phyloP scores from a whole-genome alignment of 108 stramenopile genomes.

The Conticribra weissflogii region DNA sequence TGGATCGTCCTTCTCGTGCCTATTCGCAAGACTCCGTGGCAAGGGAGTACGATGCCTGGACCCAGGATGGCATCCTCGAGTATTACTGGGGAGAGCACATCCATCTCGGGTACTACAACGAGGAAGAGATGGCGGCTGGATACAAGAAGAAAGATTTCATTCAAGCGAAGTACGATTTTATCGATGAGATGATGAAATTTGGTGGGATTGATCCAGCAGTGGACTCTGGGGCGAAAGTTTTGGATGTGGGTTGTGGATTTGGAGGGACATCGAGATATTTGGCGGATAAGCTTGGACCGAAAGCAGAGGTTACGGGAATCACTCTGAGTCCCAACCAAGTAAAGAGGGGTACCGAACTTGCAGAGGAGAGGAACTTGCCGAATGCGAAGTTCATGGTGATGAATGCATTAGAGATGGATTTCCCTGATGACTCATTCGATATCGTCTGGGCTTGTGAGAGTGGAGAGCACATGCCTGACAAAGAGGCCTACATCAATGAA shows the following conservation, averaged over 20 bases:
- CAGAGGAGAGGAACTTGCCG: slow-evolving; percentile 74
- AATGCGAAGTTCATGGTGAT: slow-evolving; percentile 93
- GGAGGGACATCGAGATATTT: slow-evolving; percentile 95
- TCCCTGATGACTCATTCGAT: slow-evolving; percentile 93
- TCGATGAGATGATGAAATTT: slow-evolving; percentile 97
- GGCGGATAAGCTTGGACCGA: slow-evolving; percentile 81
- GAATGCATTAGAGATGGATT: slow-evolving; percentile 95
- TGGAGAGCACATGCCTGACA: slow-evolving; percentile 99
- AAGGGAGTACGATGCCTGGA: slow-evolving; percentile 93
- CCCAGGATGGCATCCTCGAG: slow-evolving; percentile 95
- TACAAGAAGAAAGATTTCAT: slow-evolving; percentile 91
- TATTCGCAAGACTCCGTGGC: slow-evolving; percentile 82
- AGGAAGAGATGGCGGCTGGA: slow-evolving; percentile 65
- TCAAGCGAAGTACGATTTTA: slow-evolving; percentile 95
- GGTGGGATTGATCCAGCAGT: slow-evolving; percentile 66
- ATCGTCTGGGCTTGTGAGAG: slow-evolving; percentile 98
- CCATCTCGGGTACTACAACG: slow-evolving; percentile 94
- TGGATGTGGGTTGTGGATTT: slow-evolving; percentile 98
- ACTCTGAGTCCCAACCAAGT: slow-evolving; percentile 94
- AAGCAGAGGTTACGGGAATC: slow-evolving; percentile 89
- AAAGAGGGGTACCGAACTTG: slow-evolving; percentile 90
- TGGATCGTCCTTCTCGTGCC: slow-evolving; percentile 82
- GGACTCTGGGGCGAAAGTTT: slow-evolving; percentile 70
- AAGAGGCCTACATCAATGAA: slow-evolving; percentile 93
- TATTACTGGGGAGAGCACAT: slow-evolving; percentile 99